Evolutionary conservation across 1,284 basidiomycete genomes (phyloP), one percentile per base, ranked within the genome.

Genomic region (Ceratobasidium sp.): DNA sequence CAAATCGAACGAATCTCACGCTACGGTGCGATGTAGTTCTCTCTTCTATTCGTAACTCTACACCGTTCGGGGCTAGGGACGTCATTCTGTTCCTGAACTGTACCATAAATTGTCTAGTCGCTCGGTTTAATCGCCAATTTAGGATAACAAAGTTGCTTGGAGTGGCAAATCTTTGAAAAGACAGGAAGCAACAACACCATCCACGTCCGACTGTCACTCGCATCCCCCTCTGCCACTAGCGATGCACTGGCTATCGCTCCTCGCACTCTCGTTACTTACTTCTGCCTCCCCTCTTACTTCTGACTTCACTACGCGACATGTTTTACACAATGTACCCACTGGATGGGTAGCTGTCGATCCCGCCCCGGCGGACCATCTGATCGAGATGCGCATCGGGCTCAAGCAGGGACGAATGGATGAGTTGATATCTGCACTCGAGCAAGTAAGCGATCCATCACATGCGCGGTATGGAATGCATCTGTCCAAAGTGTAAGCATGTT

Each of bases 371-470:
- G 60, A 71, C 0, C 68, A 78, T 46, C 13, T 20, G 26, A 78
- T 78, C 39, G 49, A 69, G n/a, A 44, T 78, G 46, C 55, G 60
- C 15, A 61, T 78, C 53, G 67, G 77, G 13, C 77, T 71, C 0
- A 69, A 69, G 44, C 77, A 78, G 40, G 40, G 33, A 15, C 66
- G 60, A 15, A 58, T 78, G 46, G 56, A 26, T 9, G 77, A 71
- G 7, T 33, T 78, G 23, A n/a, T n/a, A n/a, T n/a, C 55, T 69
- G 42, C 53, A n/a, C 77, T 78, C 13, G 33, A 18, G 4, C 23
- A 78, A 61, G 77, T 78, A 33, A 70, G 67, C 44, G 42, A 78
- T 20, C 77, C 68, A 18, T 67, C 68, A 6, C 53, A 71, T 51
- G 26, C 67, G 42, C 51, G 56, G 0, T 71, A 71, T n/a, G 77